Base-by-base conservation (phyloP, 768 basidiomycete species). In the Crepidotus variabilis region DNA sequence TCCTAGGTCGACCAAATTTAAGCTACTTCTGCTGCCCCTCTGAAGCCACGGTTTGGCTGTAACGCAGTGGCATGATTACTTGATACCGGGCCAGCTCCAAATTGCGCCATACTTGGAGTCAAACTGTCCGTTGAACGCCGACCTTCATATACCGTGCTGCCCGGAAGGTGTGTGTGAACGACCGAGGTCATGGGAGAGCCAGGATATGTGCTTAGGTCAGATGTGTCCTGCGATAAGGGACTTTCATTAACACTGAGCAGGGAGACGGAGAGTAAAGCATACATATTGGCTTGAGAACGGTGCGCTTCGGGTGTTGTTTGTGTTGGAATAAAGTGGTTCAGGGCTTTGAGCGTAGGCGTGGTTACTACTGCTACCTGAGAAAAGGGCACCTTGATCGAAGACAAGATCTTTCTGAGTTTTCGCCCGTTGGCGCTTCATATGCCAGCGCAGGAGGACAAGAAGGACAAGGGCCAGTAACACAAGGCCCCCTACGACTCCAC, bases 401-500 rank as follows among this genome's bases (percentile, higher is more conserved):
- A 58, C 54, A 33, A 68, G 33, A 51, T 65, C 59, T 33, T 48
- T 65, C 35, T 61, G 65, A 5, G 59, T 58, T 7, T 58, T 47
- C 43, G 63, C 64, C 24, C 67, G 48, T 55, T 63, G 67, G 24
- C 65, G 67, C 43, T 70, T 64, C 28, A 69, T 59, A 59, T 77
- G 73, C 74, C 78, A 85, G 52, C 76, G 61, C 6, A 69, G 45
- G 28, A 47, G 21, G 6, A 62, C 59, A 10, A 77, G 72, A 14
- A 57, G 72, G 10, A 80, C 65, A 43, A 73, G 54, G 10, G 73
- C 77, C 16, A 81, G 50, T 22, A 69, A 71, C 11, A 79, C 74
- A 2, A 87, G 52, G 20, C 77, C 83, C 5, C 81, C 84, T 1
- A 85, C 73, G 7, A 80, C 78, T 18, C 85, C 85, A 20, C 86